Evolutionary conservation across 257 asterid species (phyloP).

Genomic region (Nicotiana benthamiana): DNA sequence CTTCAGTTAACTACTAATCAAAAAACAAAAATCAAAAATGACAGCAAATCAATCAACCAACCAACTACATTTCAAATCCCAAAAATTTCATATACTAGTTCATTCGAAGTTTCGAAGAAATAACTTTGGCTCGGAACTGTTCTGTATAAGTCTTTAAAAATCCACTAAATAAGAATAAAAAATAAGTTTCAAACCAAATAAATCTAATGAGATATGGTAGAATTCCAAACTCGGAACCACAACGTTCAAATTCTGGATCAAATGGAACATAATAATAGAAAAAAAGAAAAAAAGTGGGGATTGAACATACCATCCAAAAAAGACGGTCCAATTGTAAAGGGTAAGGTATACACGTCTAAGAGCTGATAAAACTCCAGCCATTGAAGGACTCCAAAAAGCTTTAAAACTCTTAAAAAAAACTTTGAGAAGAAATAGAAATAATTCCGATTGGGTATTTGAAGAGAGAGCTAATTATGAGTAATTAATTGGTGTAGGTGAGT

Average conservation of each 20-base stretch:
- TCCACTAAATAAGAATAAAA: no score
- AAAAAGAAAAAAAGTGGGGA: not conserved
- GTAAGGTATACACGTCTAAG: slow-evolving; percentile 62
- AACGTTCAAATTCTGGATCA: no score
- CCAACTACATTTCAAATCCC: not conserved
- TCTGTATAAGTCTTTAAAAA: no score
- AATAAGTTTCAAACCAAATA: no score
- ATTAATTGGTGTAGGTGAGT: slow-evolving; percentile 3
- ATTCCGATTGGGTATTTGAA: not conserved
- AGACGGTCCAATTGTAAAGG: slow-evolving; percentile 69
- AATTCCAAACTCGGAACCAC: no score
- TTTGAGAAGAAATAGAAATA: not conserved
- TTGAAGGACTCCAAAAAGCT: slow-evolving; percentile 6
- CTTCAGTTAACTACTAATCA: not conserved
- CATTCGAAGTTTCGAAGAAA: no score
- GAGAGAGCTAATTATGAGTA: not conserved
- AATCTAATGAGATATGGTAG: no score
- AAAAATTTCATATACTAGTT: not conserved
- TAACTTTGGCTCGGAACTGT: no score
- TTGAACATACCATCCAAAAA: slow-evolving; percentile 64
- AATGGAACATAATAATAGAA: not conserved
- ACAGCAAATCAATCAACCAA: not conserved
- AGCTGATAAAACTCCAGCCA: slow-evolving; percentile 55
- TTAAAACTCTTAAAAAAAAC: not conserved
- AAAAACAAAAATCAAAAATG: not conserved